Conservation (phyloP, 495 filamentous ascomycete genomes). For the Aspergillus wentii region DNA sequence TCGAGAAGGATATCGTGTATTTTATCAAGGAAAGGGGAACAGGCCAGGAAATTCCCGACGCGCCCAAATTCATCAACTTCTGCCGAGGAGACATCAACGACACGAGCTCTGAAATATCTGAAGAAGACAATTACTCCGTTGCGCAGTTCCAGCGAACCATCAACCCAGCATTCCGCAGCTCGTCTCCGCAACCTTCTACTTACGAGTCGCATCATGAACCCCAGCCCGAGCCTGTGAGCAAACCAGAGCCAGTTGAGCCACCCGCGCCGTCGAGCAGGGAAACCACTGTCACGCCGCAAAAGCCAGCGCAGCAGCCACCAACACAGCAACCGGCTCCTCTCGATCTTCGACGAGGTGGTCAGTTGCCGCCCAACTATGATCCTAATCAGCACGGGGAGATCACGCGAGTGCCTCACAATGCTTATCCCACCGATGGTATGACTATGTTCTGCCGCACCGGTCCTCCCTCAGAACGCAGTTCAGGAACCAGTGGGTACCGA, state of each 20-base stretch:
- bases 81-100: conserved; percentile 86
- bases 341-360: conserved; percentile 45
- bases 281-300: conserved; percentile 50
- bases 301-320: conserved; percentile 17
- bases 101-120: conserved; percentile 72
- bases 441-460: conserved; percentile 94
- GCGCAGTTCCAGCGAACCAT: conserved; percentile 93
- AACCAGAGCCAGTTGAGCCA: conserved; percentile 54
- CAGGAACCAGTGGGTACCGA: conserved; percentile 65
- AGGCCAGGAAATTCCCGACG: conserved; percentile 94
- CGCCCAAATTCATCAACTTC: conserved; percentile 98
- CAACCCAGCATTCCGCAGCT: conserved; percentile 90
- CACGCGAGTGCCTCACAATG: conserved; percentile 76
- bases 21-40: conserved; percentile 92
- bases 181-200: conserved; percentile 81
- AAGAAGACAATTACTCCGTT: conserved; percentile 83
- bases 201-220: conserved; percentile 89
- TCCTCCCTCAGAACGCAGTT: conserved; percentile 79
- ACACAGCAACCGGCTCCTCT: conserved; percentile 42
- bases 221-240: conserved; percentile 59
- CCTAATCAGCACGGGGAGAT: conserved; percentile 60
- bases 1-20: conserved; percentile 85
- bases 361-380: conserved; percentile 45
- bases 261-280: conserved; percentile 47
- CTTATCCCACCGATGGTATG: conserved; percentile 95